Base-by-base conservation (phyloP, 371 early-diverging fungal genomes). In the Nematocida ausubeli region DNA sequence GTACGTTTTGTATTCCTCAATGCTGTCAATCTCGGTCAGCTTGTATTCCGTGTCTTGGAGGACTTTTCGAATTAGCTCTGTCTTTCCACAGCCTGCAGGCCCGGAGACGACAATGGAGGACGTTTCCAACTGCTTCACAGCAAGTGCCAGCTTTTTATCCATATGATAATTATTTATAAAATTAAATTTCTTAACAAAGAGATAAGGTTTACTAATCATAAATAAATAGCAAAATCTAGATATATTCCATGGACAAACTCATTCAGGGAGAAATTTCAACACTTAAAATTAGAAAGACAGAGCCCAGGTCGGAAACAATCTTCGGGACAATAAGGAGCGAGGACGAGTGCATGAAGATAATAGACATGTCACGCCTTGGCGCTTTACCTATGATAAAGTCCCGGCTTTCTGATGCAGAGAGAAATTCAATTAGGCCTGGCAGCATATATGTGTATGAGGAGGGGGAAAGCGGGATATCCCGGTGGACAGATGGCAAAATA, bases 401-500 rank as follows among this genome's bases (percentile, higher is more conserved):
- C 56, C 42, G 86, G 50, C 68, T 86, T 19, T 69, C 66, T 0
- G 32, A 58, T 2, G 82, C 75, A 40, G 83, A 84, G 32, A 70
- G 85, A 39, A 69, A 81, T 19, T 58, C 19, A 7, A 82, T 86
- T 51, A 6, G 71, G 32, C 80, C 75, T 24, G 86, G 86, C 19
- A 57, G 80, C 49, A 83, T 86, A 39, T 86, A 73, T 69, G 82
- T 81, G 37, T 86, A 84, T 82, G 78, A 83, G 7, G 83, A 86
- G 49, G 69, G 54, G 16, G 82, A 81, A 37, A 80, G 81, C 60
- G 85, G 82, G n/a, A 85, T 86, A 5, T 80, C 66, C 22, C 71
- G 87, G 32, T 87, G 86, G 86, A 87, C 86, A 55, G 86, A 87
- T 62, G 85, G 87, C 22, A 78, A 80, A 56, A 69, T 80, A 2